Evolutionary conservation across 192 early-diverging fungal genomes (phyloP).

Genomic region (Ambispora gerdemannii): DNA sequence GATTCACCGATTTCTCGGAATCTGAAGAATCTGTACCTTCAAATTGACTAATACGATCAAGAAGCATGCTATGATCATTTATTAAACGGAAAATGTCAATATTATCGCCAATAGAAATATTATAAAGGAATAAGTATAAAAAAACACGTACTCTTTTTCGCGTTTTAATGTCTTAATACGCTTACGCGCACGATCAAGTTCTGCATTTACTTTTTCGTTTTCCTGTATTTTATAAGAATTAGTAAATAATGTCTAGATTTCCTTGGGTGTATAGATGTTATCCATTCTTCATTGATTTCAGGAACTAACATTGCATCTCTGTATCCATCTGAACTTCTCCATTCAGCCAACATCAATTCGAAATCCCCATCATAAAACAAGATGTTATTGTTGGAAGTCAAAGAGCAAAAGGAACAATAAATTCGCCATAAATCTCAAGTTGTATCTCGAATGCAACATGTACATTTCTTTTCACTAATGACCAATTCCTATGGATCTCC

Average conservation of each 20-base stretch:
- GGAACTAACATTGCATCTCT: too few species aligned
- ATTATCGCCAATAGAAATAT: neutral
- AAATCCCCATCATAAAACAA: neutral
- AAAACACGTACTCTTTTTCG: slow-evolving; percentile 24
- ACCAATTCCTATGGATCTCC: neutral
- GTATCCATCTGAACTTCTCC: too few species aligned
- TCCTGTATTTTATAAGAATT: too few species aligned
- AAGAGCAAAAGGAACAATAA: neutral
- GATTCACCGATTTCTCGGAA: slow-evolving; percentile 19
- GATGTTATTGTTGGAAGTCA: neutral
- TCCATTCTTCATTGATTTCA: too few species aligned
- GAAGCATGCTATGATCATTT: neutral
- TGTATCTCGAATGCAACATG: neutral
- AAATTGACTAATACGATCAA: slow-evolving; percentile 26
- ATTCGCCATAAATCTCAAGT: neutral
- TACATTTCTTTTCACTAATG: neutral
- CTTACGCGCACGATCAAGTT: slow-evolving; percentile 27
- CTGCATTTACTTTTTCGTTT: slow-evolving; percentile 8
- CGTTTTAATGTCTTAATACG: slow-evolving; percentile 19
- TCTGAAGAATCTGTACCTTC: slow-evolving; percentile 9
- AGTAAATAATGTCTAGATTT: too few species aligned
- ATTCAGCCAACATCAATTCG: too few species aligned
- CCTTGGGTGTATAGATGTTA: too few species aligned
- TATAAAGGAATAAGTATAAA: neutral
- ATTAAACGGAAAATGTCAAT: neutral